phyloP scores from a whole-genome alignment of 495 filamentous ascomycete species.

The Daldinia grandis region DNA sequence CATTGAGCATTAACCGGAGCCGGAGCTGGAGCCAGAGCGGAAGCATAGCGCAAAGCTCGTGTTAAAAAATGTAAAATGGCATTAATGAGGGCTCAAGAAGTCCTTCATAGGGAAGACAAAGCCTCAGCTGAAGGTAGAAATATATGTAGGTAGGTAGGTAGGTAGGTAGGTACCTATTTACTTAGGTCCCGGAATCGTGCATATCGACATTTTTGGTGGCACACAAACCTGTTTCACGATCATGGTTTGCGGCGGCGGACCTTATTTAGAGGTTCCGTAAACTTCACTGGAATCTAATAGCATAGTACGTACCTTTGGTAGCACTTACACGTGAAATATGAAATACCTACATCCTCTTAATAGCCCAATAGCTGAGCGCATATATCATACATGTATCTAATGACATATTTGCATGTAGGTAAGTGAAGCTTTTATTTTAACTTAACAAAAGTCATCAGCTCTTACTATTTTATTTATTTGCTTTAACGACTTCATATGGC shows the following conservation, averaged over 20 bases:
- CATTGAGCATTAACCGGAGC: neutral
- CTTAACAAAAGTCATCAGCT: no score
- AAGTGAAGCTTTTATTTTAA: no score
- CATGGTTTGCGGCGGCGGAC: conserved; percentile 17
- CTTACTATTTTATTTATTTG: no score
- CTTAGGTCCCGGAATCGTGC: conserved; percentile 9
- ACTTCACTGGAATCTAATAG: conserved; percentile 1
- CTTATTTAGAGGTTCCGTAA: conserved; percentile 14
- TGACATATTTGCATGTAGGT: no score
- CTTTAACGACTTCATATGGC: no score
- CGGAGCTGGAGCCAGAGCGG: neutral
- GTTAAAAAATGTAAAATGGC: neutral
- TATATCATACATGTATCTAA: no score
- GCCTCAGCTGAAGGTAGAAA: neutral
- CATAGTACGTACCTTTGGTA: no score
- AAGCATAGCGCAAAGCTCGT: neutral
- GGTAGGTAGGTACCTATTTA: neutral
- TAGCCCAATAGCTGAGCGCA: no score
- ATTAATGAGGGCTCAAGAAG: neutral
- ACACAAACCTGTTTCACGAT: neutral
- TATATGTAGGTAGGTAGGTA: no score
- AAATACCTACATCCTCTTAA: no score
- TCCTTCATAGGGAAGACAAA: neutral
- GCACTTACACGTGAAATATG: no score
- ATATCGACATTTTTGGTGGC: neutral